These are phyloP conservation scores for Smallanthus sonchifolius DNA, from an alignment of 129 eudicot species.

Conservation along the genomic window DNA sequence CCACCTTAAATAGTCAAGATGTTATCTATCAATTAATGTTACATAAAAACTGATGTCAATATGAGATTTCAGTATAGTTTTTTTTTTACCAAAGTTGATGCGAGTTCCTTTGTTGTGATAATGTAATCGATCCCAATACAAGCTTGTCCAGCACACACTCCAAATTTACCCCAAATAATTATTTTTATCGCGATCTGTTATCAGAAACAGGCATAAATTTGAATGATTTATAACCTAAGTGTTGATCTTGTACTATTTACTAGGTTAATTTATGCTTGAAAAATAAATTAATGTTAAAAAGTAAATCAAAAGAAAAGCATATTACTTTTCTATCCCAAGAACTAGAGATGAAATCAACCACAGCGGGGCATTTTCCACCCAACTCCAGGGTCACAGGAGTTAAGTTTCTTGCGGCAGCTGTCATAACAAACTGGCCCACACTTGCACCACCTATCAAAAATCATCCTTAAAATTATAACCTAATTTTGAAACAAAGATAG, in stretches of 20 bases:
- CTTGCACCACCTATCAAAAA: conserved; percentile 58
- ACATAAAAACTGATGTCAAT: not conserved
- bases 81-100: conserved; percentile 50
- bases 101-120: conserved; percentile 45
- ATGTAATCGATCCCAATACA: conserved; percentile 81
- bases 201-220: not conserved
- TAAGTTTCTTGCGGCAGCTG: conserved; percentile 70
- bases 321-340: conserved; percentile 58
- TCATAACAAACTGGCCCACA: conserved; percentile 63
- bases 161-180: conserved; percentile 67
- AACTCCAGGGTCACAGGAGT: conserved; percentile 82
- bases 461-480: too few species aligned
- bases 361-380: conserved; percentile 93
- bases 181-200: conserved; percentile 51
- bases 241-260: not conserved
- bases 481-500: not conserved
- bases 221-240: too few species aligned
- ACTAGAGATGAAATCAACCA: conserved; percentile 59
- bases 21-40: not conserved
- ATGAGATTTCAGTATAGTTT: not conserved
- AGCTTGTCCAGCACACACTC: conserved; percentile 79
- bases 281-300: not conserved
- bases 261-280: too few species aligned
- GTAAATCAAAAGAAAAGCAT: too few species aligned
- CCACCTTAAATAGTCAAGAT: conserved; percentile 38